Base-by-base conservation (phyloP, 2,329 filamentous ascomycete genomes). In the Penicillium sp. region DNA sequence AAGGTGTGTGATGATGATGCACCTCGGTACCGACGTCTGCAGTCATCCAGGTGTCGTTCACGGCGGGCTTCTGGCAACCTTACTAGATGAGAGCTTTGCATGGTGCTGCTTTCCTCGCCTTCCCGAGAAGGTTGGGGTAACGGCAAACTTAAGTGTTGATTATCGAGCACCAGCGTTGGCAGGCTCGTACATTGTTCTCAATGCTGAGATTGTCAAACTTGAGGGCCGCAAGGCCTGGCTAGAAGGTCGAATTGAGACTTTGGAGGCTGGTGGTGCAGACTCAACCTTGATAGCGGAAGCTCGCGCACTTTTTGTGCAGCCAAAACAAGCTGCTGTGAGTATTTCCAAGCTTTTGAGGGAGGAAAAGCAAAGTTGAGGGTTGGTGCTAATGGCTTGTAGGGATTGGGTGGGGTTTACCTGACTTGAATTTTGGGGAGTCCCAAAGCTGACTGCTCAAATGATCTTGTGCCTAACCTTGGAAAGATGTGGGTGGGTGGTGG, bases 201-300 rank as follows among this genome's bases (percentile, higher is more conserved):
- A 82, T 59, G 92, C 90, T 3, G 83, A 84, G 68, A 96, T 91
- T 21, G 86, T 83, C 7, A 92, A 88, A 76, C 88, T 92, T 1
- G 91, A 97, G 69, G 92, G 92, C 1, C 81, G 93, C 58, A 97
- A 97, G 78, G 92, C 91, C 10, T 96, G 91, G 90, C 90, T 96
- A 1, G 87, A 89, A 75, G 93, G 90, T 1, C 83, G 84, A 64
- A 86, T 97, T 63, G 91, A 96, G 21, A 40, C 11, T 27, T 18
- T 47, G 8, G 39, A 32, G 16, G 8, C 18, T 18, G 36, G 16
- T 22, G 32, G 22, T 18, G 32, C 27, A 8, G 24, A 48, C 32
- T 3, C 22, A 9, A 32, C 16, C 22, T 31, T 50, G 31, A 16
- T 54, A 13, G 46, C 45, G 5, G 50, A 56, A 38, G 54, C 50